phyloP scores from a whole-genome alignment of 495 filamentous ascomycete species.

The Hypomontagnella monticulosa region DNA sequence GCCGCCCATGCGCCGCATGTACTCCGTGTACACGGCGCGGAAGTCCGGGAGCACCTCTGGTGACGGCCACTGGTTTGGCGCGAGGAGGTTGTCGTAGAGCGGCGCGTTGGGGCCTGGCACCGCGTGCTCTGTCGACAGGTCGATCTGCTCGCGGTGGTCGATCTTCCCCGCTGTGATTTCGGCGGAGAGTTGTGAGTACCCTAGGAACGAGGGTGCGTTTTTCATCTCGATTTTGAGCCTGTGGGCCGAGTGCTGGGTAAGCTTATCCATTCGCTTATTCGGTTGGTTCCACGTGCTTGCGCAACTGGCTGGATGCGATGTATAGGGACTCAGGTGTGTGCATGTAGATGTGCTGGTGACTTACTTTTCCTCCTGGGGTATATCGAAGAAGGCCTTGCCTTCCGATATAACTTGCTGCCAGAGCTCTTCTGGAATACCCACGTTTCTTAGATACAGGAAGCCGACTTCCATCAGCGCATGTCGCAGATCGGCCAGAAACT shows the following conservation, averaged over 20 bases:
- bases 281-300: background rate
- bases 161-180: constrained; percentile 67
- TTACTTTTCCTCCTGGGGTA: constrained; percentile 81
- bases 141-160: constrained; percentile 89
- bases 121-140: constrained; percentile 81
- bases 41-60: constrained; percentile 73
- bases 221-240: constrained; percentile 90
- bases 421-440: constrained; percentile 74
- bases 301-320: background rate
- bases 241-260: background rate
- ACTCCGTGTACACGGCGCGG: constrained; percentile 72
- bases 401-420: constrained; percentile 74
- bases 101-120: constrained; percentile 70
- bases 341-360: too few relatives aligned
- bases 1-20: constrained; percentile 75
- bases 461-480: constrained; percentile 89
- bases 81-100: constrained; percentile 80
- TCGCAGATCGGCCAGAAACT: constrained; percentile 76
- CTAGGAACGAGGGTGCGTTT: constrained; percentile 73
- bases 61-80: constrained; percentile 92
- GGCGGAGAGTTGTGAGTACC: constrained; percentile 68
- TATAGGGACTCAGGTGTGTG: too few relatives aligned
- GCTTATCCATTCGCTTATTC: background rate
- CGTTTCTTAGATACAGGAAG: constrained; percentile 90
- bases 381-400: constrained; percentile 79